Evolutionary conservation across 2,329 filamentous ascomycete species (phyloP).

Genomic region (Exophiala dermatitidis): DNA sequence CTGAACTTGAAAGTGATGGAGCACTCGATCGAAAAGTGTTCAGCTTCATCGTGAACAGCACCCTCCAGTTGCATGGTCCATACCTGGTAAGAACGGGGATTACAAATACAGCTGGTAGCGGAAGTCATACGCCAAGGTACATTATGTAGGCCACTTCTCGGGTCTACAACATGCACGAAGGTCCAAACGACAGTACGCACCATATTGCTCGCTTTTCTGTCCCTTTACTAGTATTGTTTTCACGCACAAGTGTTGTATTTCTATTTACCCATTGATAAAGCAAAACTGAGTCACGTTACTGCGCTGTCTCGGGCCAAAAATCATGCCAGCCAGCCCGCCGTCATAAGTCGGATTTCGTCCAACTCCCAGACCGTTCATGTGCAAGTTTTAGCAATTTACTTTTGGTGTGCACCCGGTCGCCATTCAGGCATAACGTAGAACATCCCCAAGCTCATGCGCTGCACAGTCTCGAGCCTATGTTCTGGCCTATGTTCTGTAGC

Average conservation of each 20-base stretch:
- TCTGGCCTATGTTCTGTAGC: background rate
- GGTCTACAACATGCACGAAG: too few relatives aligned
- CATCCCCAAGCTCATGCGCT: background rate
- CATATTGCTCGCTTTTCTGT: too few relatives aligned
- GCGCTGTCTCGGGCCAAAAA: background rate
- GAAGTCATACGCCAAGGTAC: too few relatives aligned
- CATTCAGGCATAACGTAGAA: background rate
- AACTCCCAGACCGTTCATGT: background rate
- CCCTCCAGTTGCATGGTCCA: too few relatives aligned
- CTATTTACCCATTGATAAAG: background rate
- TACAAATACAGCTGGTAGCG: too few relatives aligned
- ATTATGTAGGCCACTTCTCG: too few relatives aligned
- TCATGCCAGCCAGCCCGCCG: background rate
- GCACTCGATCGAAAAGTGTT: too few relatives aligned
- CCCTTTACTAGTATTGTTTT: background rate
- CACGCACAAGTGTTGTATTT: background rate
- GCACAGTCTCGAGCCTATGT: background rate
- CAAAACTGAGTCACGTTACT: background rate
- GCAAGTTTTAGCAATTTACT: background rate
- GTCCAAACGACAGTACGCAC: too few relatives aligned
- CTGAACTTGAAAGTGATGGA: too few relatives aligned
- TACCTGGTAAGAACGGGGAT: too few relatives aligned
- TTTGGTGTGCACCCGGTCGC: background rate
- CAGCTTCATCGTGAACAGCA: too few relatives aligned
- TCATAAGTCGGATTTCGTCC: background rate